Evolutionary conservation across 1,139 yeast genomes (phyloP), one percentile per base, ranked within the genome.

Genomic region (Sugiyamaella japonica): DNA sequence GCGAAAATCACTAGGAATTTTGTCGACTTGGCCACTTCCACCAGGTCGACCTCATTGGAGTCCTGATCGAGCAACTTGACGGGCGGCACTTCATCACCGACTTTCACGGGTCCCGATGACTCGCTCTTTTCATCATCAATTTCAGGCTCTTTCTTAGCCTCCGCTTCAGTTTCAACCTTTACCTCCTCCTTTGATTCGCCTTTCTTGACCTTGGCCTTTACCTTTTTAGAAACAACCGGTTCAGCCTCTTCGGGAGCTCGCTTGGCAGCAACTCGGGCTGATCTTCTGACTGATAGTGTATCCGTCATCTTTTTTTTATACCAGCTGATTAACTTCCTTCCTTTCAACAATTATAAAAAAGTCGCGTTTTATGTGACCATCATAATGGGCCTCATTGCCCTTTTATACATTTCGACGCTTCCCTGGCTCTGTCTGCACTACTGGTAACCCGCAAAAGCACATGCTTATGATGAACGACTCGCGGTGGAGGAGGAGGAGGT

Each of bases 51-150:
- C 17, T 76, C 77, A 40, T 81, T 73, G n/a, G 76, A 87, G 57
- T 86, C 85, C 70, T 90, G 91, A 66, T 88, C 84, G 56, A 75
- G 66, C 40, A 91, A 73, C 0, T 75, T 75, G 63, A 52, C 80
- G 43, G 80, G 83, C 5, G 97, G 97, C 48, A 90, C 77, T 16
- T 69, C 68, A 66, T 85, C 96, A 17, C 95, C 96, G 12, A 81
- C 76, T 17, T 52, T 34, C 36, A 60, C 57, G 17, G 29, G 38
- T 43, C 50, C 32, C 1, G 46, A 15, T 4, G 23, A 3, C 12
- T 28, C 52, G 9, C 29, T 39, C 32, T 38, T 48, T 10, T 12
- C 44, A 20, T 50, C 48, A 28, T 50, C 50, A 12, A 48, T 42
- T 17, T 32, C 15, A 5, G 12, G 4, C 17, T 45, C 28, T 23